Base-by-base conservation (phyloP, 75 land plant genomes). In the Cunninghamia lanceolata region DNA sequence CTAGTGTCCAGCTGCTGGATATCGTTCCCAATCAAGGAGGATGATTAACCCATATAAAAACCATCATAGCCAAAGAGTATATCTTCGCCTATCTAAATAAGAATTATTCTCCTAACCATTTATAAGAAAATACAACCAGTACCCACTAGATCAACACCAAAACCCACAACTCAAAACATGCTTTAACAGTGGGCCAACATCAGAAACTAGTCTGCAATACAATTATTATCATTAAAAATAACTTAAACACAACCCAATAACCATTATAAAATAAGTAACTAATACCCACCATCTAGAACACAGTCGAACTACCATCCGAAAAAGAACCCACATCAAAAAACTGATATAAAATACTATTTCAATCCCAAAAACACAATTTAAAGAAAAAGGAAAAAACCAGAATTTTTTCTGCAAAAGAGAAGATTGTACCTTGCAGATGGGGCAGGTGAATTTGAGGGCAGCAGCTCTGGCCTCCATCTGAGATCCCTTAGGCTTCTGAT, bases 401-500 rank as follows among this genome's bases (percentile, higher is more conserved):
- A 32, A 47, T n/a, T 19, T 10, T 34, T 3, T 15, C 1, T 13
- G 34, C 40, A 77, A 21, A 17, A 39, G 0, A 15, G 13, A 16
- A 25, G n/a, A 63, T 25, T 21, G 30, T 82, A 95, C 98, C 94
- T 95, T 96, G 88, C 98, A 96, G 85, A 96, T 91, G 50, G 93
- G 95, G 89, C 98, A 96, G 85, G 66, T 89, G 84, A 88, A 87
- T 84, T 96, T 96, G 87, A 96, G 93, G 83, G 92, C 98, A 47
- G 91, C 95, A 38, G 94, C 96, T 25, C 96, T 80, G 68, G 98
- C 98, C 86, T 96, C 98, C 28, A 96, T 50, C 92, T 96, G 98
- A 35, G 98, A 96, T 9, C 98, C 96, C 73, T 95, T 96, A 11
- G 89, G 71, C 92, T 96, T 96, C 91, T 96, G 96, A 70, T 93